These are phyloP conservation scores for Aureobasidium sp. DNA, from an alignment of 2,329 filamentous ascomycete genomes.

Conservation along the genomic window DNA sequence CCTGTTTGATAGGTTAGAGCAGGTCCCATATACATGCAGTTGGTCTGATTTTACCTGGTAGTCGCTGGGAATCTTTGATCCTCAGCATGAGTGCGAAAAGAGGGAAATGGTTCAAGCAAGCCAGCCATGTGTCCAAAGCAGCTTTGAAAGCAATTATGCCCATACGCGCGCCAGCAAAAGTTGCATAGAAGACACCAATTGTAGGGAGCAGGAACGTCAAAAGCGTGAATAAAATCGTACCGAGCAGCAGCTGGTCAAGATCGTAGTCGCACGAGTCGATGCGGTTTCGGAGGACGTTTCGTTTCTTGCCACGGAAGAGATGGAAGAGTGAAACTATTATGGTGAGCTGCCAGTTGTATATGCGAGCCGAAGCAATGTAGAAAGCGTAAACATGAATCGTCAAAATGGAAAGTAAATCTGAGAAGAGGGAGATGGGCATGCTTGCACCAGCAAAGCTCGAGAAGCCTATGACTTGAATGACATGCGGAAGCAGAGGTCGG, in stretches of 20 bases:
- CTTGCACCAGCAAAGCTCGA: constrained; percentile 93
- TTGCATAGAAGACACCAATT: constrained; percentile 92
- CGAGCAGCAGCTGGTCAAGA: constrained; percentile 88
- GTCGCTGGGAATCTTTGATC: constrained; percentile 81
- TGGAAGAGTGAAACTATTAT: constrained; percentile 98
- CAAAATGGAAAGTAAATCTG: constrained; percentile 81
- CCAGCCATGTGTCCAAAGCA: constrained; percentile 80
- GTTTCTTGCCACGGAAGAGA: constrained; percentile 94
- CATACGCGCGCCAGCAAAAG: constrained; percentile 91
- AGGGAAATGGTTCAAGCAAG: constrained; percentile 94
- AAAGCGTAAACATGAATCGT: constrained; percentile 98
- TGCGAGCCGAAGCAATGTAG: constrained; percentile 91
- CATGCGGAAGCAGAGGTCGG: constrained; percentile 69
- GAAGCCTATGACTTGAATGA: constrained; percentile 90
- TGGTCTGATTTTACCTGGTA: constrained; percentile 58
- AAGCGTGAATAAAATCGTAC: constrained; percentile 92
- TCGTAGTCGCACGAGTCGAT: constrained; percentile 99
- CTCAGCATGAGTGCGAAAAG: constrained; percentile 94
- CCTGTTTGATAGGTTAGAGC: constrained; percentile 26
- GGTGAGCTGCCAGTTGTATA: constrained; percentile 97
- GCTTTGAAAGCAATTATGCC: constrained; percentile 91
- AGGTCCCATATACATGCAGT: neutral
- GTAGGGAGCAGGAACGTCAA: constrained; percentile 93
- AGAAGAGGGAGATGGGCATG: constrained; percentile 94
- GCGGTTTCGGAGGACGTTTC: constrained; percentile 91